Base-by-base conservation (phyloP, 2,329 filamentous ascomycete genomes). In the Sclerotinia trifoliorum region DNA sequence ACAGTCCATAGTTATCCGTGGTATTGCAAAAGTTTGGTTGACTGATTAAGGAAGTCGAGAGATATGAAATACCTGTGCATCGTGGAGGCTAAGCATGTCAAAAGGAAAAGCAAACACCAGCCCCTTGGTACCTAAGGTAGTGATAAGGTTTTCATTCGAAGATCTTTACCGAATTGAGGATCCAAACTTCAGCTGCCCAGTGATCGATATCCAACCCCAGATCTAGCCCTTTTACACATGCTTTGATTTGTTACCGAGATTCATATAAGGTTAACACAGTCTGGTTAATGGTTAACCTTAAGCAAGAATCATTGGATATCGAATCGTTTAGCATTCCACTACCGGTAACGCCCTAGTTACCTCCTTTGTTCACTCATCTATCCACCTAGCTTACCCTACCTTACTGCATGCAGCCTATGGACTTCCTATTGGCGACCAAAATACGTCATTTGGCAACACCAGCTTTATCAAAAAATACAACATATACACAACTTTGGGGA, bases 381-480 rank as follows among this genome's bases (percentile, higher is more conserved):
- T 51, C 46, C 21, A 44, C 35, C 10, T 21, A 44, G 46, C 15
- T 51, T 39, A 51, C n/a, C n/a, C 46, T 51, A 26, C n/a, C 26
- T 32, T 49, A 62, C 60, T 62, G 46, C 29, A 62, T 39, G 48
- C 60, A 62, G n/a, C 60, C 44, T 62, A 29, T 35, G 26, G 5
- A 39, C 19, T 24, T 19, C 2, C 32, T 15, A 19, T 39, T n/a
- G 10, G 60, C 51, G 29, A 51, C 46, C 21, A 63, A 26, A 63
- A 63, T 42, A 52, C 46, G 60, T 51, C 60, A 52, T 15, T 63
- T 51, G 17, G 60, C 51, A 32, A 52, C 24, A 61, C 29, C 35
- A 19, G 24, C 17, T 24, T 26, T 61, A 49, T 42, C 15, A 26
- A 15, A 11, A 39, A 19, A 15, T 5, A 21, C 21, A 39, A 11